Conservation (phyloP, 139 green algal genomes). For the Ettlia oleoabundans region DNA sequence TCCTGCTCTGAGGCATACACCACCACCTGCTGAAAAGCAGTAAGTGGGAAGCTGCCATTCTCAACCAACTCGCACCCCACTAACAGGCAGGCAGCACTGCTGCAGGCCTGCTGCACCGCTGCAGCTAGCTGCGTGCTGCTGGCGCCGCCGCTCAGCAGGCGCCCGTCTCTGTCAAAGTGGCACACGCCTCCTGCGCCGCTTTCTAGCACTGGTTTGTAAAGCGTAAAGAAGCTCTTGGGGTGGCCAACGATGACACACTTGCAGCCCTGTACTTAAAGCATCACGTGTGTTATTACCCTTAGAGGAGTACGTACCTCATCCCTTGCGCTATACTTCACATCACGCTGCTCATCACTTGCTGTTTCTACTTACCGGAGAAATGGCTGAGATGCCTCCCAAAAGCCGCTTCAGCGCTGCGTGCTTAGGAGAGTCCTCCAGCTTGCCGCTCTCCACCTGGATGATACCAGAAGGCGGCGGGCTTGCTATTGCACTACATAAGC, state of each 20-base stretch:
- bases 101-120: conserved; percentile 16
- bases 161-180: conserved; percentile 50
- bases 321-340: no score
- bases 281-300: no score
- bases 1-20: conserved; percentile 45
- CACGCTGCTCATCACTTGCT: no score
- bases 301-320: no score
- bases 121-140: conserved; percentile 7
- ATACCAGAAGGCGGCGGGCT: no score
- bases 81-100: conserved; percentile 44
- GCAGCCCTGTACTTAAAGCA: conserved; percentile 41
- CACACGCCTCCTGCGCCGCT: conserved; percentile 39
- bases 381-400: conserved; percentile 22
- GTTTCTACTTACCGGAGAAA: conserved; percentile 27
- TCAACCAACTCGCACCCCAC: conserved; percentile 28
- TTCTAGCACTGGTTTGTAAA: conserved; percentile 47
- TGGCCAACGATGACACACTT: conserved; percentile 53
- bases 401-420: conserved; percentile 35
- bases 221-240: conserved; percentile 51
- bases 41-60: conserved; percentile 9
- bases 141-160: neutral
- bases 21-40: conserved; percentile 40
- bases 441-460: conserved; percentile 44
- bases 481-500: no score
- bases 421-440: conserved; percentile 57